Percentiles rank a stretch among this genome's conserved stretches.
These are phyloP conservation scores for Carex littledalei DNA, from an alignment of 176 grass and related monocot genomes.

Conservation along the genomic window DNA sequence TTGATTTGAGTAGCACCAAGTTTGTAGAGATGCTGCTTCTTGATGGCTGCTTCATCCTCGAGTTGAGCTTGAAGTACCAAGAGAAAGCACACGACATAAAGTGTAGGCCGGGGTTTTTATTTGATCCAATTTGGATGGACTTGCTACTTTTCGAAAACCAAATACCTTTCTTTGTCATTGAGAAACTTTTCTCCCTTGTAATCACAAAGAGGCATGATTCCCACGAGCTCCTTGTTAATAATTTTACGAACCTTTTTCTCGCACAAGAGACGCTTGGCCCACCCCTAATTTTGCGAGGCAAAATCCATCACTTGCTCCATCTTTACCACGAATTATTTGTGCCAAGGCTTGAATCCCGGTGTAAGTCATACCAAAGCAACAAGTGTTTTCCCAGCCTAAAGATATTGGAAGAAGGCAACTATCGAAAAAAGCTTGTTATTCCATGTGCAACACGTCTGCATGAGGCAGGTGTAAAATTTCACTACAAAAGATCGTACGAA, in stretches of 20 bases:
- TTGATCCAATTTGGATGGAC: not conserved
- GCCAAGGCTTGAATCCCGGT: too few species aligned
- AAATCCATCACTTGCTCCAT: too few species aligned
- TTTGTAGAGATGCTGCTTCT: not conserved
- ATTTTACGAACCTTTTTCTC: not conserved
- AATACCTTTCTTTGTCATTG: conserved; percentile 5
- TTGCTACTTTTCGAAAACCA: conserved; percentile 17
- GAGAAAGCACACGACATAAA: not conserved
- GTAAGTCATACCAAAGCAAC: too few species aligned
- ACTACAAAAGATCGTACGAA: too few species aligned
- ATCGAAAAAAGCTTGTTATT: too few species aligned
- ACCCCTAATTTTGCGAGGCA: too few species aligned
- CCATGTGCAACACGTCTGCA: too few species aligned
- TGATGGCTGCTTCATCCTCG: conserved; percentile 7
- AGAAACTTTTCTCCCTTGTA: not conserved
- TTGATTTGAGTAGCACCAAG: not conserved
- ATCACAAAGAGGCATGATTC: not conserved
- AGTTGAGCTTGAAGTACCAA: not conserved
- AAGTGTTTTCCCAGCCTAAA: too few species aligned
- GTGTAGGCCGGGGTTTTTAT: not conserved
- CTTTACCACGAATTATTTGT: too few species aligned
- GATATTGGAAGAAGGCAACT: too few species aligned
- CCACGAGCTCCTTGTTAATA: not conserved
- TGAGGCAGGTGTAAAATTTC: too few species aligned
- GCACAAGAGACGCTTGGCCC: not conserved